Evolutionary conservation across 441 rosid species (phyloP), one percentile per base, ranked within the genome.

Genomic region (Populus hybrid): DNA sequence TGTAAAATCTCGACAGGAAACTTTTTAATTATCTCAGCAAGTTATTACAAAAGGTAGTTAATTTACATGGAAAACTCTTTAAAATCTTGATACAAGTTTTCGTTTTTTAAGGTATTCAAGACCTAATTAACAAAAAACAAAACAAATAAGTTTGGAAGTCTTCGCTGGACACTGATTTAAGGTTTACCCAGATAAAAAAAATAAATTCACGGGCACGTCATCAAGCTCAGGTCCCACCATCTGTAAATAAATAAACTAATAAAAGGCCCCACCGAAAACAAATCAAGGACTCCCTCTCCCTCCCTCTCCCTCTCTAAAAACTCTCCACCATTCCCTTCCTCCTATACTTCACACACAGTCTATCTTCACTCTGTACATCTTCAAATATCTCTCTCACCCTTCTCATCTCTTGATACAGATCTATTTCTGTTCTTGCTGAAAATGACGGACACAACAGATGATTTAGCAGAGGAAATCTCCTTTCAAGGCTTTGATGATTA

Each of bases 381-480:
- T 35, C 59, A 4, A 34, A n/a, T 23, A 18, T 14, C 1, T 20
- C 10, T 28, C 32, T 3, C 28, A 10, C 26, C 28, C 34, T 57
- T 73, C 57, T 30, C 14, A 11, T 24, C 28, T 50, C 23, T 30
- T 30, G 38, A 26, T 36, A 14, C 18, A 30, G 32, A 30, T 30
- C 32, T 3, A 30, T 12, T 24, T 67, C 10, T 2, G n/a, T 40
- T 70, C 40, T 23, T 24, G 8, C 61, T 53, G 21, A 67, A 81
- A 82, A 95, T 95, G 99, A 95, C 99, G 86, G 99, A 95, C 81
- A 90, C 97, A 10, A 95, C 97, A 18, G 99, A 95, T 86, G 99
- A 95, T 80, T 90, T 94, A 80, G 97, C 98, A 2, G 99, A 94
- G 86, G 98, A 88, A 72, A 94, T 95, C 75, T 94, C 99, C 66